These are phyloP conservation scores for Chlorella sp. DNA, from an alignment of 139 green algal species.

Conservation along the genomic window DNA sequence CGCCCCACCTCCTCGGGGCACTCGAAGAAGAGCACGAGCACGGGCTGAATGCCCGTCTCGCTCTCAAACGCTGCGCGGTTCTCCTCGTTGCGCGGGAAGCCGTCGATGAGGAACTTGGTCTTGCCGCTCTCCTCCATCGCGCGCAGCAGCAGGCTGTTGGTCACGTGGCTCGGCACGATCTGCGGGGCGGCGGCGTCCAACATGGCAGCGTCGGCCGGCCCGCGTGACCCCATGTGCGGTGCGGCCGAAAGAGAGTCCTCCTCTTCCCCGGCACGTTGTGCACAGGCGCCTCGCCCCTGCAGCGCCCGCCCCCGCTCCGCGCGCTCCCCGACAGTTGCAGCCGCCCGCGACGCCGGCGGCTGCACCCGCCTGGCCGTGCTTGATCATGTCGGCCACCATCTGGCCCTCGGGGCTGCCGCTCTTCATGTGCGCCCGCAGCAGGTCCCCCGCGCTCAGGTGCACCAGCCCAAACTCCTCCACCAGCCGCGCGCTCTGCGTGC, in stretches of 20 bases:
- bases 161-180: constrained; percentile 87
- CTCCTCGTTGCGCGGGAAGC: constrained; percentile 93
- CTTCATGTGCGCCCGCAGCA: constrained; percentile 91
- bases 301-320: no score
- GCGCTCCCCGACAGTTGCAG: no score
- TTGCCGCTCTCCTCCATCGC: constrained; percentile 81
- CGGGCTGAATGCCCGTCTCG: constrained; percentile 81
- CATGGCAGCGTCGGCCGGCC: no score
- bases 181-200: no score
- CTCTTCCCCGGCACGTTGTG: no score
- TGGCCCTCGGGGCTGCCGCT: constrained; percentile 82
- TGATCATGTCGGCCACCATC: constrained; percentile 94
- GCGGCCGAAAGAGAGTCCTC: no score
- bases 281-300: no score
- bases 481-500: constrained; percentile 86
- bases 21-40: constrained; percentile 94
- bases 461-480: constrained; percentile 81
- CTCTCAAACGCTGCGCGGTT: constrained; percentile 87
- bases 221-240: no score
- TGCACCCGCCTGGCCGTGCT: no score
- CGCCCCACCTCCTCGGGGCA: constrained; percentile 74
- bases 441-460: constrained; percentile 91
- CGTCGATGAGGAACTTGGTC: constrained; percentile 89
- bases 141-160: constrained; percentile 82
- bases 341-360: no score